Conservation (phyloP, 257 asterid species). For the Cruciata laevipes region DNA sequence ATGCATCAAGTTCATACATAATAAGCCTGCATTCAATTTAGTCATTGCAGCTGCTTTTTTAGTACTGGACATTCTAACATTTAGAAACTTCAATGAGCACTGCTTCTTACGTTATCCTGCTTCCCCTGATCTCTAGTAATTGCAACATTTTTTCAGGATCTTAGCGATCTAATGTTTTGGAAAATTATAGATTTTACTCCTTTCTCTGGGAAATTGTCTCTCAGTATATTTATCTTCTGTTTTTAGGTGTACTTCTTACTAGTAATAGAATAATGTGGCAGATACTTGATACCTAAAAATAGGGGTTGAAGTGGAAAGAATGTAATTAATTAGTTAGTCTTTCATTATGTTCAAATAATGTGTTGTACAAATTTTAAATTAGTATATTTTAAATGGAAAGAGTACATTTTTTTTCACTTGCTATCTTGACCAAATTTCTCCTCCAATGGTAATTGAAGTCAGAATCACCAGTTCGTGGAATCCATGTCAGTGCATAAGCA, state of each 20-base stretch:
- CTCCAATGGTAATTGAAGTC: not conserved
- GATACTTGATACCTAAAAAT: not conserved
- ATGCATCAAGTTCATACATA: not conserved
- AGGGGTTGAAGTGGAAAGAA: not conserved
- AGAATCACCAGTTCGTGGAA: not conserved
- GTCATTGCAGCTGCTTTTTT: not conserved
- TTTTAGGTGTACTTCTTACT: not conserved
- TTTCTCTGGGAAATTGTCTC: not conserved
- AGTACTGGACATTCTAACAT: not conserved
- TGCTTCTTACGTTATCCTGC: not conserved
- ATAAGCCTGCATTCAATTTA: not conserved
- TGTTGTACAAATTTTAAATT: not conserved
- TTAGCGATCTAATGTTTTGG: slow-evolving; percentile 1
- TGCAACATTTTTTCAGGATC: not conserved
- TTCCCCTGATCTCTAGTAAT: not conserved
- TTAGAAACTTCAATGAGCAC: not conserved
- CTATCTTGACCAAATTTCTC: not conserved
- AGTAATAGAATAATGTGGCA: not conserved
- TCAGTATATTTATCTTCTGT: not conserved
- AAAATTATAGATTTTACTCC: not conserved
- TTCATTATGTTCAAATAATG: not conserved
- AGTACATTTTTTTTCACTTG: not conserved
- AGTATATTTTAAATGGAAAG: not conserved
- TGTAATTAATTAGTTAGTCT: not conserved
- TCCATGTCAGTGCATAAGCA: not conserved